Evolutionary conservation across 441 rosid species (phyloP).

Genomic region (Erysimum pusillum): DNA sequence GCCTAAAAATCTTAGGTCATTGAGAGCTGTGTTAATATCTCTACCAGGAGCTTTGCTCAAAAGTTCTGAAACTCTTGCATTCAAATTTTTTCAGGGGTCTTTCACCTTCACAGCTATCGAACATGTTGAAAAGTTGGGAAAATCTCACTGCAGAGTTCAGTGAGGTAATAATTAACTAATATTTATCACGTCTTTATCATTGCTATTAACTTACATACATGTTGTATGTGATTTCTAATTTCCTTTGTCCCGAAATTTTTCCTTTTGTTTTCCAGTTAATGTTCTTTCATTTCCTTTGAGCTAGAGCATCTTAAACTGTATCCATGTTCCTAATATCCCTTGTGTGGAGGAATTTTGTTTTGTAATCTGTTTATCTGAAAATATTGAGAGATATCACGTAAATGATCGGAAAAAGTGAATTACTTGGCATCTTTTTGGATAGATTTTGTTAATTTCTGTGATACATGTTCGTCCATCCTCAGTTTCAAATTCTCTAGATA

Average conservation of each 20-base stretch:
- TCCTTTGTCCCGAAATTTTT: background rate
- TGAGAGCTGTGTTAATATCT: conserved; percentile 29
- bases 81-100: conserved; percentile 70
- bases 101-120: conserved; percentile 58
- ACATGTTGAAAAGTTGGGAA: conserved; percentile 80
- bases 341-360: conserved; percentile 6
- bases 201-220: conserved; percentile 30
- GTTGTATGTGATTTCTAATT: conserved; percentile 1
- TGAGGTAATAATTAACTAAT: conserved; percentile 61
- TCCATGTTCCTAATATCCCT: conserved; percentile 25
- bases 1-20: conserved; percentile 9
- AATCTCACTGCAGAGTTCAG: conserved; percentile 54
- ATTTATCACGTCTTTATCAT: background rate
- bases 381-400: conserved; percentile 8
- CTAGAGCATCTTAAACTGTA: conserved; percentile 11
- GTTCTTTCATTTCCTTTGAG: conserved; percentile 36
- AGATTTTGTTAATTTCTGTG: conserved; percentile 3
- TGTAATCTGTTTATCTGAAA: conserved; percentile 17
- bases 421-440: conserved; percentile 5
- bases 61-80: conserved; percentile 41
- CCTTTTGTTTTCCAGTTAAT: background rate
- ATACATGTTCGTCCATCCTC: conserved; percentile 11
- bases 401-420: conserved; percentile 1
- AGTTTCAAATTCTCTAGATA: conserved; percentile 4
- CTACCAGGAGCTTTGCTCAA: conserved; percentile 31